Conservation (phyloP, 345 rosid species). For the Syzygium aromaticum region DNA sequence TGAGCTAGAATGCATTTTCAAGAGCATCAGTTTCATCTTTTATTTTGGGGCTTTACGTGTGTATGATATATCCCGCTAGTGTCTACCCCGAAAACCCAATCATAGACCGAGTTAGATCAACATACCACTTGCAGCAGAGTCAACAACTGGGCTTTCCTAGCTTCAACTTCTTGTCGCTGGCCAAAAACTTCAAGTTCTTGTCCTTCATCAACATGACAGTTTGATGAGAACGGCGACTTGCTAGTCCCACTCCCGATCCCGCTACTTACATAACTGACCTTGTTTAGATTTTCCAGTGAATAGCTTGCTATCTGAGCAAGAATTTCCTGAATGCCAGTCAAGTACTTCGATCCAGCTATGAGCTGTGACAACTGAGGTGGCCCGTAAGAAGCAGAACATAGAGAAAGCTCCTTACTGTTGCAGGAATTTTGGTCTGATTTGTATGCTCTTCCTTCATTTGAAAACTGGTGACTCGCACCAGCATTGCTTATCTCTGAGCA, state of each 20-base stretch:
- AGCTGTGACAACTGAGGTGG: slow-evolving; percentile 30
- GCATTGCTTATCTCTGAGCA: slow-evolving; percentile 40
- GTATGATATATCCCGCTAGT: not conserved
- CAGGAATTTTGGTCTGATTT: slow-evolving; percentile 50
- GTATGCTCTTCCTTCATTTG: slow-evolving; percentile 21
- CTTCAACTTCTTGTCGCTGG: slow-evolving; percentile 27
- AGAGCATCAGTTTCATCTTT: not conserved
- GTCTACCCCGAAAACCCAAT: not conserved
- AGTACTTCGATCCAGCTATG: slow-evolving; percentile 60
- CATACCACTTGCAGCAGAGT: slow-evolving; percentile 71
- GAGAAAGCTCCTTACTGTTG: slow-evolving; percentile 44
- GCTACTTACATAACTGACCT: slow-evolving; percentile 13
- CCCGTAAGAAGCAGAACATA: slow-evolving; percentile 22
- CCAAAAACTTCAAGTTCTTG: slow-evolving; percentile 9
- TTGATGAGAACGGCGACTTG: slow-evolving; percentile 8
- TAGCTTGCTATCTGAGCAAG: slow-evolving; percentile 72
- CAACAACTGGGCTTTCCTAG: slow-evolving; percentile 56
- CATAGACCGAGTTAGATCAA: not conserved
- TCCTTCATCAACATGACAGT: slow-evolving; percentile 10
- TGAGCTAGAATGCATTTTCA: not conserved
- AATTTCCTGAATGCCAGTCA: slow-evolving; percentile 68
- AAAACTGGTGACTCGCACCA: slow-evolving; percentile 20
- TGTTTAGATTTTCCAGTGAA: slow-evolving; percentile 52
- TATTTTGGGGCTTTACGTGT: not conserved
- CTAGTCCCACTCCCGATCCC: slow-evolving; percentile 16